A percentile compares a stretch with the other conserved stretches of the same genome.
Evolutionary conservation across 305 asterid species (phyloP).

Genomic region (Plantago lanceolata): DNA sequence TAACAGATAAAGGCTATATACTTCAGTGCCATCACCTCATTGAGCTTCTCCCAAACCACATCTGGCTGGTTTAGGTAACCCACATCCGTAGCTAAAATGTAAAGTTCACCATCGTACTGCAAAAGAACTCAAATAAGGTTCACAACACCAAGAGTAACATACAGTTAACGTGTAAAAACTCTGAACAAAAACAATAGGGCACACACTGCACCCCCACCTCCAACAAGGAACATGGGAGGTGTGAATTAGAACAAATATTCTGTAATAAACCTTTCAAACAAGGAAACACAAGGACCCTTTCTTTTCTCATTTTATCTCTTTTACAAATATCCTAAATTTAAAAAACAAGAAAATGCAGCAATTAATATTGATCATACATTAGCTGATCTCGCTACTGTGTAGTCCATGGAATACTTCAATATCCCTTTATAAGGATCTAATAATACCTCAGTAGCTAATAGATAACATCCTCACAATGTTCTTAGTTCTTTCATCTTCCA

Average conservation of each 20-base stretch:
- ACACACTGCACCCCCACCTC: background rate
- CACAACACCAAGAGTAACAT: slow-evolving; percentile 20
- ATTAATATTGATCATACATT: too few relatives aligned
- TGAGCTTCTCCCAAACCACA: slow-evolving; percentile 94
- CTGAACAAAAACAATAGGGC: slow-evolving; percentile 10
- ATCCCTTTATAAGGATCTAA: background rate
- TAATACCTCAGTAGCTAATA: too few relatives aligned
- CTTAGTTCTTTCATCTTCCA: slow-evolving; percentile 13
- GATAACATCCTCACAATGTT: background rate
- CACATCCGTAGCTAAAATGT: slow-evolving; percentile 88
- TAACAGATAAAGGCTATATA: background rate
- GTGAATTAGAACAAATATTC: too few relatives aligned
- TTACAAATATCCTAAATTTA: too few relatives aligned
- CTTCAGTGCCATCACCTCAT: slow-evolving; percentile 54
- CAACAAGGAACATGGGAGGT: too few relatives aligned
- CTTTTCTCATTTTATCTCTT: too few relatives aligned
- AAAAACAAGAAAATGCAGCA: too few relatives aligned
- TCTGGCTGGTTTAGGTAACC: slow-evolving; percentile 88
- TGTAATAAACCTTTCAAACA: too few relatives aligned
- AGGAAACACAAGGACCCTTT: background rate
- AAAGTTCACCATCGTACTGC: slow-evolving; percentile 89
- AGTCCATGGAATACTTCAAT: too few relatives aligned
- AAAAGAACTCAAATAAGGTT: slow-evolving; percentile 33
- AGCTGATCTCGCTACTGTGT: too few relatives aligned
- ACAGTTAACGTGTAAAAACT: background rate